Conservation (phyloP, 257 asterid genomes). For the Nyctanthes arbortristis region DNA sequence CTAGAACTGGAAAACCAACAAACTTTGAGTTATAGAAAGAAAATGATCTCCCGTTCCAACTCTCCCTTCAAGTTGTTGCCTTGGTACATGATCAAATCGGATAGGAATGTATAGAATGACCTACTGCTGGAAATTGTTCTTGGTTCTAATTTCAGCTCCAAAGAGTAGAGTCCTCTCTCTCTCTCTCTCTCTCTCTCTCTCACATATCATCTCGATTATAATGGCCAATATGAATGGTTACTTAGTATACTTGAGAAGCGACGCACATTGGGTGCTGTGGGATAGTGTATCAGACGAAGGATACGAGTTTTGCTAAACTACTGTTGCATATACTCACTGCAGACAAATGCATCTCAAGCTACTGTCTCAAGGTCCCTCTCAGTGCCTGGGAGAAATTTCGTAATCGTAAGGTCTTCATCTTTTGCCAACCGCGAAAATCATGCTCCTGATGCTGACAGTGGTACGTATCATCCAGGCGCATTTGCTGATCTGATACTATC, state of each 20-base stretch:
- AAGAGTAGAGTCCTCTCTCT: too few relatives aligned
- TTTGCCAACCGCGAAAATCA: conserved; percentile 55
- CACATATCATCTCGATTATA: too few relatives aligned
- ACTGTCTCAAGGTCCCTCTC: conserved; percentile 86
- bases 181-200: too few relatives aligned
- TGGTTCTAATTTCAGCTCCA: too few relatives aligned
- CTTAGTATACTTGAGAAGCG: background rate
- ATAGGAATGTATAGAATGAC: too few relatives aligned
- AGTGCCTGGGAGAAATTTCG: conserved; percentile 61
- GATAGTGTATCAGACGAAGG: background rate
- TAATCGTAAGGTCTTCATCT: conserved; percentile 78
- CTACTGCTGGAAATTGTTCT: too few relatives aligned
- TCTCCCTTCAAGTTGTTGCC: too few relatives aligned
- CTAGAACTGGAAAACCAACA: too few relatives aligned
- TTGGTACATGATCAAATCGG: too few relatives aligned
- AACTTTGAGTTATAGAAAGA: too few relatives aligned
- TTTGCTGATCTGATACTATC: background rate
- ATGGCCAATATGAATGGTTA: too few relatives aligned
- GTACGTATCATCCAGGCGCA: conserved; percentile 44
- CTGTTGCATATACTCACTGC: conserved; percentile 28
- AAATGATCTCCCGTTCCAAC: too few relatives aligned
- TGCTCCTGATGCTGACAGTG: conserved; percentile 50
- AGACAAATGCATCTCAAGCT: conserved; percentile 47
- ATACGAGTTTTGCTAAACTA: background rate
- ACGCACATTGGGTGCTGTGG: background rate